Base-by-base conservation (phyloP, 495 filamentous ascomycete species). In the Lophium mytilinum region DNA sequence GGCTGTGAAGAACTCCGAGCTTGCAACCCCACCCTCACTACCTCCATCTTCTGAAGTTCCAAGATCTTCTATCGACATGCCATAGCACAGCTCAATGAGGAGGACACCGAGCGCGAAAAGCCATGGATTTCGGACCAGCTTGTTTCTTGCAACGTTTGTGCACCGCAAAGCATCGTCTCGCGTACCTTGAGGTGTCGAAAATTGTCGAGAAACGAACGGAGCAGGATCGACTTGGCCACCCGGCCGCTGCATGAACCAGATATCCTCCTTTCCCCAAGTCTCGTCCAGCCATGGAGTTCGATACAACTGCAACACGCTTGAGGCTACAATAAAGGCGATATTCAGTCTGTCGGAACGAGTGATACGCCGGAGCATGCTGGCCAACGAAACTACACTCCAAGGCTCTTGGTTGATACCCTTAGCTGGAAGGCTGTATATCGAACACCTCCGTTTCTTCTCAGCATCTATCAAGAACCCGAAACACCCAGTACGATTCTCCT, bases 61-160 rank as follows among this genome's bases (percentile, higher is more conserved):
- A 21, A 73, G 57, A 4, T 53, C 46, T n/a, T 56, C 52, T 3
- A 73, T 15, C 0, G 61, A 58, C 36, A 55, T 57, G n/a, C 70
- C 69, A 17, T 72, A 62, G 40, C 69, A 72, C 34, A 73, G 60
- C 51, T 73, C 72, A 7, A 71, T 61, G 15, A 73, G 64, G 1
- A 64, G 63, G 9, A 72, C 46, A 1, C 69, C 72, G 0, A 73
- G 55, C 1, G 68, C 62, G 36, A 70, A 68, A 4, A 73, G 57
- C 18, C 62, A 51, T 21, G 65, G 39, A 51, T 60, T 68, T 49
- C 60, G 61, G 49, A 69, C 67, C 17, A 65, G 51, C 37, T 40
- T 10, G 52, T 19, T 9, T 15, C 12, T 37, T 40, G 33, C 36
- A 37, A 9, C 14, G 17, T 36, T 21, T 17, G 40, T 14, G n/a